Percentiles rank a stretch among this genome's conserved stretches.
These are phyloP conservation scores for Wickerhamiella qilinensis DNA, from an alignment of 805 yeast species.

Conservation along the genomic window DNA sequence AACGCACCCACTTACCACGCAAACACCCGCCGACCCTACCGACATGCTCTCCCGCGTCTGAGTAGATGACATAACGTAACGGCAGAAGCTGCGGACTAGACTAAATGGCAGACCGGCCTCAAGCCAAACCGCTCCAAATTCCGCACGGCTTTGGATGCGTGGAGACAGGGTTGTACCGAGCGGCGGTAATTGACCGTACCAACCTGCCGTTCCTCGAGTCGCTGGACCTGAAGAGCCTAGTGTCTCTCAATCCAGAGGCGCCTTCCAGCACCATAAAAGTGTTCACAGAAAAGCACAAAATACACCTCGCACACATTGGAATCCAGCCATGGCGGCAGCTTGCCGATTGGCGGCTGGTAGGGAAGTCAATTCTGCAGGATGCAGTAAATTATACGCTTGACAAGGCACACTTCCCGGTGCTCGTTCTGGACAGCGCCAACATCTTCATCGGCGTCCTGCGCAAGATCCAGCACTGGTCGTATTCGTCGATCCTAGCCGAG, in stretches of 20 bases:
- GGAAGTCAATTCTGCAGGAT: slow-evolving; percentile 43
- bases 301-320: slow-evolving; percentile 22
- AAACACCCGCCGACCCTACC: no score
- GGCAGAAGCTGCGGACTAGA: no score
- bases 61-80: no score
- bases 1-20: no score
- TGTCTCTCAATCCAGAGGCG: slow-evolving; percentile 70
- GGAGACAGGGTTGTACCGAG: slow-evolving; percentile 73
- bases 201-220: slow-evolving; percentile 68
- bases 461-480: slow-evolving; percentile 76
- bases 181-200: slow-evolving; percentile 61
- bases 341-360: slow-evolving; percentile 61
- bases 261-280: slow-evolving; percentile 58
- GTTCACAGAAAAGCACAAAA: slow-evolving; percentile 34
- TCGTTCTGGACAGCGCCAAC: slow-evolving; percentile 66
- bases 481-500: slow-evolving; percentile 69
- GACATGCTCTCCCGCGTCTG: no score
- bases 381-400: slow-evolving; percentile 55
- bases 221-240: slow-evolving; percentile 45
- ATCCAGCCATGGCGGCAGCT: slow-evolving; percentile 25
- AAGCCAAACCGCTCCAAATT: no score
- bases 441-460: slow-evolving; percentile 69
- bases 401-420: slow-evolving; percentile 42
- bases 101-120: no score
- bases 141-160: slow-evolving; percentile 89